Base-by-base conservation (phyloP, 345 rosid genomes). In the Dipteronia dyeriana region DNA sequence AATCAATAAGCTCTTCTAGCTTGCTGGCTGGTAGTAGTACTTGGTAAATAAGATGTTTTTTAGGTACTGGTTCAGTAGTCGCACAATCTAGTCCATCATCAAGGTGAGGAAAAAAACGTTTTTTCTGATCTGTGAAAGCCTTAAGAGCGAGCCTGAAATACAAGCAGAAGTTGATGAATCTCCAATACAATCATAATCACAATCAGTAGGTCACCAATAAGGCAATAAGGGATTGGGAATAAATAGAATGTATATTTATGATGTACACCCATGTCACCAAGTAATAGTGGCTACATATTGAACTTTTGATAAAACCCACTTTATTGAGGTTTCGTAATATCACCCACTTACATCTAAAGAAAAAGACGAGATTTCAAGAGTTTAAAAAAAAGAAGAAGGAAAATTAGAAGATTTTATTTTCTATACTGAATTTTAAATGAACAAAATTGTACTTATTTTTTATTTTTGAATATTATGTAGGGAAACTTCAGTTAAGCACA, bases 91-190 rank as follows among this genome's bases (percentile, higher is more conserved):
- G n/a, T n/a, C 82, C 91, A 77, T 91, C 95, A 53, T 89, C 88
- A 73, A 91, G 89, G 84, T 91, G 98, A 75, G 98, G 95, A 31
- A 95, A 96, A 78, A 89, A 96, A 7, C 94, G 85, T 79, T 91
- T 88, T 78, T 94, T 94, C 87, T 94, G 99, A 87, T 94, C 97
- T 17, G 89, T 88, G 84, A 96, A 96, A 13, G 99, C 97, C 88
- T 91, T 94, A 73, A 94, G 94, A 78, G 99, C 98, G 82, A 94
- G 87, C 86, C 98, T 91, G 81, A n/a, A 85, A 68, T 19, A 82
- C n/a, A 68, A 56, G 70, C 70, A 74, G 14, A 39, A 60, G n/a
- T 19, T 60, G 56, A 74, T 54, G 67, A 63, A 49, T 68, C 68
- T 67, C 26, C 51, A 43, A 62, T 62, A 26, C 29, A 11, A 34